Conservation (phyloP, 108 stramenopile species). For the Asterionellopsis glacialis region DNA sequence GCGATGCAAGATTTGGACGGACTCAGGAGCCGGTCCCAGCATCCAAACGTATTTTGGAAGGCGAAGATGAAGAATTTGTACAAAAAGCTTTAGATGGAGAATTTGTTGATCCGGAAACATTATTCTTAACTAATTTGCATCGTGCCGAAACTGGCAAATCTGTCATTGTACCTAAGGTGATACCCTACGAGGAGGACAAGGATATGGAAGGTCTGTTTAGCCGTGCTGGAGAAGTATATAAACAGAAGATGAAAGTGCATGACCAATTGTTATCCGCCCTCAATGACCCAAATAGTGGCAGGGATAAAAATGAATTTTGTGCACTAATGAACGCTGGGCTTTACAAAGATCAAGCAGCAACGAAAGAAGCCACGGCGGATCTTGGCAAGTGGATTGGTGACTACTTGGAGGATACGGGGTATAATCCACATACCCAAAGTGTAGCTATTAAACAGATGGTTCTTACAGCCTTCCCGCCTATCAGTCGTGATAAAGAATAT, state of each 20-base stretch:
- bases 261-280: slow-evolving; percentile 20
- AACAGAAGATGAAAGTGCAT: slow-evolving; percentile 11
- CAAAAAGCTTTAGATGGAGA: slow-evolving; percentile 28
- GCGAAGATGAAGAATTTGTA: slow-evolving; percentile 37
- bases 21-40: slow-evolving; percentile 12
- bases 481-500: slow-evolving; percentile 14
- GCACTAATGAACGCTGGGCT: slow-evolving; percentile 12
- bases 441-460: slow-evolving; percentile 44
- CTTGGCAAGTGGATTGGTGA: slow-evolving; percentile 43
- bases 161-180: slow-evolving; percentile 19
- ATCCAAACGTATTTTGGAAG: slow-evolving; percentile 5
- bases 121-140: slow-evolving; percentile 19
- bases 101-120: slow-evolving; percentile 24
- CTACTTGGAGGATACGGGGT: slow-evolving; percentile 39
- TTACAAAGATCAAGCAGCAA: slow-evolving; percentile 6
- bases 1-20: slow-evolving; percentile 20
- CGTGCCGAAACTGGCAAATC: slow-evolving; percentile 20
- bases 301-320: slow-evolving; percentile 17
- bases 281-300: slow-evolving; percentile 7
- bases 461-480: slow-evolving; percentile 31
- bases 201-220: slow-evolving; percentile 16
- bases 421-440: slow-evolving; percentile 23
- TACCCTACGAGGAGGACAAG: slow-evolving; percentile 40
- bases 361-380: slow-evolving; percentile 13
- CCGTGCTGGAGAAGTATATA: slow-evolving; percentile 17